A percentile compares a stretch with the other conserved stretches of the same genome.
Conservation (phyloP, 169 alveolate species). For the Plasmodium billcollinsi region DNA sequence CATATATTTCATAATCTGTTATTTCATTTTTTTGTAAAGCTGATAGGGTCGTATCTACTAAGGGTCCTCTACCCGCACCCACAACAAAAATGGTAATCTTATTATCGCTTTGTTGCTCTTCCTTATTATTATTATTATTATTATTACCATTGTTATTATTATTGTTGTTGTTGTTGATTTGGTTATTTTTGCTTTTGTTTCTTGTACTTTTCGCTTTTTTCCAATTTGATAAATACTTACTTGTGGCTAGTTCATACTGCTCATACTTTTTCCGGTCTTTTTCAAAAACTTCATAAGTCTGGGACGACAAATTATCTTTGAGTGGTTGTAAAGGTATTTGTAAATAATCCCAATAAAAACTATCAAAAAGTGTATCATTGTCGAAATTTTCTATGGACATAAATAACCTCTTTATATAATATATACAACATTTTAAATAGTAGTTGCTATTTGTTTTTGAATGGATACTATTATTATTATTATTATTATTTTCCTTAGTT, state of each 20-base stretch:
- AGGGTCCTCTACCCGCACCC: slow-evolving; percentile 89
- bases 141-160: slow-evolving; percentile 10
- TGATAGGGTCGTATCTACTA: slow-evolving; percentile 79
- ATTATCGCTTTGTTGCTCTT: neutral
- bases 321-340: slow-evolving; percentile 87
- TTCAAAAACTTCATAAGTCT: slow-evolving; percentile 84
- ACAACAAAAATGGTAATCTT: slow-evolving; percentile 77
- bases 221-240: slow-evolving; percentile 61
- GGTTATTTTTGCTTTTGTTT: neutral
- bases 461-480: neutral
- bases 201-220: slow-evolving; percentile 8
- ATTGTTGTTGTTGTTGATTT: slow-evolving; percentile 5
- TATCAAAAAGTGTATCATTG: slow-evolving; percentile 33
- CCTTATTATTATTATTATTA: neutral
- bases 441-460: neutral
- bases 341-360: slow-evolving; percentile 77
- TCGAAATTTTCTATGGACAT: slow-evolving; percentile 75
- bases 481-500: neutral
- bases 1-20: slow-evolving; percentile 75
- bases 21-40: slow-evolving; percentile 78
- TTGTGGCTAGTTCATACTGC: slow-evolving; percentile 80
- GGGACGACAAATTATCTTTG: slow-evolving; percentile 83
- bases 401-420: slow-evolving; percentile 67
- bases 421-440: slow-evolving; percentile 53
- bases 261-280: slow-evolving; percentile 80